phyloP scores from a whole-genome alignment of 352 stramenopile genomes.

The Peronospora tabacina region DNA sequence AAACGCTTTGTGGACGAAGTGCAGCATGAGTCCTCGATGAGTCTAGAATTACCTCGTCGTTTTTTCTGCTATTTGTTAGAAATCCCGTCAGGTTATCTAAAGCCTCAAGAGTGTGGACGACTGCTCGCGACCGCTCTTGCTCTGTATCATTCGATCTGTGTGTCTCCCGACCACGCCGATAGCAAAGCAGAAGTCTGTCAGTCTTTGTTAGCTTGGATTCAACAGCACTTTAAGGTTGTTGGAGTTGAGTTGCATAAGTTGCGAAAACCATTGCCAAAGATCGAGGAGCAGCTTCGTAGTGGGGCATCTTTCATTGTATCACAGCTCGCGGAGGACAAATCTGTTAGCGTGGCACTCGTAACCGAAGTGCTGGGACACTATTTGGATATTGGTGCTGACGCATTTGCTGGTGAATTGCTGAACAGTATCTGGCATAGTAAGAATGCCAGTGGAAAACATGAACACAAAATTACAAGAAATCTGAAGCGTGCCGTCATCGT shows the following conservation, averaged over 20 bases:
- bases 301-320: slow-evolving; percentile 19
- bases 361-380: slow-evolving; percentile 32
- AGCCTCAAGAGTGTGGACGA: slow-evolving; percentile 18
- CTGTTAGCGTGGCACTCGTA: slow-evolving; percentile 17
- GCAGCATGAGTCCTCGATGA: slow-evolving; percentile 1
- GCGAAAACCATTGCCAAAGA: background rate
- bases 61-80: slow-evolving; percentile 31
- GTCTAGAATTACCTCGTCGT: slow-evolving; percentile 6
- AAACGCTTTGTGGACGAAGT: slow-evolving; percentile 20
- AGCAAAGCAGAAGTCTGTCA: slow-evolving; percentile 14
- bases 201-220: slow-evolving; percentile 24
- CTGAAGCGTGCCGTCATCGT: slow-evolving; percentile 26
- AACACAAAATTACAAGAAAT: slow-evolving; percentile 9
- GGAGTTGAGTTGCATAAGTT: slow-evolving; percentile 14
- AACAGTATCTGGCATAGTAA: slow-evolving; percentile 6
- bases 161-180: background rate
- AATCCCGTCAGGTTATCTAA: slow-evolving; percentile 34
- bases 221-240: slow-evolving; percentile 22
- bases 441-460: background rate
- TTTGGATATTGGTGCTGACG: slow-evolving; percentile 16
- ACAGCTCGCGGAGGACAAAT: slow-evolving; percentile 16
- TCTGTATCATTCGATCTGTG: slow-evolving; percentile 19
- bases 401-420: slow-evolving; percentile 36
- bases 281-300: slow-evolving; percentile 12
- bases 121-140: slow-evolving; percentile 21